Percentiles rank a stretch among this genome's conserved stretches.
phyloP scores from a whole-genome alignment of 1,284 basidiomycete genomes.

The Lentinula novae-zelandiae region DNA sequence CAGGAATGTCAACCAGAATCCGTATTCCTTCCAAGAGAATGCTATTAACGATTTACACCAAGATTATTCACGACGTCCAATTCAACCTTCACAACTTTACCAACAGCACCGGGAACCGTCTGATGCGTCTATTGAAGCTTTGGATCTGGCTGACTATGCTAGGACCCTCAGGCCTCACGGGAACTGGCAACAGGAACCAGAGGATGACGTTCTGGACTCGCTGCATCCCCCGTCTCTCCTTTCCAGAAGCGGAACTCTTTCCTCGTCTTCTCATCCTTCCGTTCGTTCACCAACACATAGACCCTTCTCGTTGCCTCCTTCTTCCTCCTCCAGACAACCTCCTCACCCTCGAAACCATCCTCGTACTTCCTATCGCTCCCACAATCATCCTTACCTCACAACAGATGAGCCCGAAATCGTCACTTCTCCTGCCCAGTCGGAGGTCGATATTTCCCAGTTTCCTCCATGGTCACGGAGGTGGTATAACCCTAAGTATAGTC shows the following conservation, averaged over 20 bases:
- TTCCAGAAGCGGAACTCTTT: conserved; percentile 41
- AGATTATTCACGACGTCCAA: conserved; percentile 17
- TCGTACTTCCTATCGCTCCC: conserved; percentile 21
- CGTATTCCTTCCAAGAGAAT: conserved; percentile 16
- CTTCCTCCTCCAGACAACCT: conserved; percentile 24
- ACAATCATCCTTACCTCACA: conserved; percentile 18
- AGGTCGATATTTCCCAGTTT: conserved; percentile 58
- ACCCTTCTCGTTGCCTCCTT: conserved; percentile 48
- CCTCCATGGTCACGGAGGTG: conserved; percentile 59
- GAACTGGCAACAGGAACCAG: conserved; percentile 20
- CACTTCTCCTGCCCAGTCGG: conserved; percentile 24
- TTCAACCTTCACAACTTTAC: conserved; percentile 13
- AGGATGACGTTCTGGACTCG: conserved; percentile 19
- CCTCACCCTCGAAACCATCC: conserved; percentile 17
- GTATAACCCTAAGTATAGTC: conserved; percentile 36
- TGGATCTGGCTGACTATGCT: conserved; percentile 68
- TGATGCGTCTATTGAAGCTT: conserved; percentile 63
- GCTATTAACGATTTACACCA: conserved; percentile 16
- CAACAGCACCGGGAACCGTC: conserved; percentile 44
- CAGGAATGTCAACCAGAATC: conserved; percentile 7
- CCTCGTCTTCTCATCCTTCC: conserved; percentile 35
- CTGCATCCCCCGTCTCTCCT: conserved; percentile 41
- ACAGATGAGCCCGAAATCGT: conserved; percentile 11
- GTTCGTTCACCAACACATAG: conserved; percentile 27
- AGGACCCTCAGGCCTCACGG: conserved; percentile 36